Conservation (phyloP, 805 yeast genomes). For the Ogataea wickerhamii region DNA sequence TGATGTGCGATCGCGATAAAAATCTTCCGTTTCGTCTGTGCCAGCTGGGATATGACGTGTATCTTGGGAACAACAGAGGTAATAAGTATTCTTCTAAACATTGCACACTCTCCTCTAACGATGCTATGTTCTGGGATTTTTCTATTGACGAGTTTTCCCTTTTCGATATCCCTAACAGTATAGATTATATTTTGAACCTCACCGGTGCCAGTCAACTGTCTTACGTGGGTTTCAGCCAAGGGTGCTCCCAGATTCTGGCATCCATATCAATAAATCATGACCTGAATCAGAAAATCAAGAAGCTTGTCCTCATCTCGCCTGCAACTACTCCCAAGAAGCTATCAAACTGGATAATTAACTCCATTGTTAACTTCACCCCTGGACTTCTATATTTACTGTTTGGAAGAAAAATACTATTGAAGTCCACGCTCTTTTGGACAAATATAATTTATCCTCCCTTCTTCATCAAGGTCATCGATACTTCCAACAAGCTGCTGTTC, state of each 20-base stretch:
- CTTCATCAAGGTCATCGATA: slow-evolving; percentile 68
- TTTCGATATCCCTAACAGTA: slow-evolving; percentile 82
- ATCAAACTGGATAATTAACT: slow-evolving; percentile 70
- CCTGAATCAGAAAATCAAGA: slow-evolving; percentile 53
- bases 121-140: slow-evolving; percentile 78
- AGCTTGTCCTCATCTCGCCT: slow-evolving; percentile 65
- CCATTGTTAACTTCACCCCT: slow-evolving; percentile 76
- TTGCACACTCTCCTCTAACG: slow-evolving; percentile 35
- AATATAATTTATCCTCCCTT: slow-evolving; percentile 72
- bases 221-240: slow-evolving; percentile 92
- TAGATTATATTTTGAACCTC: slow-evolving; percentile 63
- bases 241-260: slow-evolving; percentile 93
- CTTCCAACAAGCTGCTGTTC: slow-evolving; percentile 63
- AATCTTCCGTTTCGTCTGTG: slow-evolving; percentile 74
- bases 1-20: slow-evolving; percentile 35
- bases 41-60: slow-evolving; percentile 87
- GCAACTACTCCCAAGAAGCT: slow-evolving; percentile 92
- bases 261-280: slow-evolving; percentile 69
- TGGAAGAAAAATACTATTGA: slow-evolving; percentile 70
- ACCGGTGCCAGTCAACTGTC: slow-evolving; percentile 47
- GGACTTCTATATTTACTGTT: slow-evolving; percentile 66
- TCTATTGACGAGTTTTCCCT: slow-evolving; percentile 90
- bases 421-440: slow-evolving; percentile 65
- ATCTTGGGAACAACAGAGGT: slow-evolving; percentile 91
- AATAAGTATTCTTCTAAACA: slow-evolving; percentile 91